phyloP scores from a whole-genome alignment of 768 basidiomycete genomes.

The Panaeolus papilionaceus region DNA sequence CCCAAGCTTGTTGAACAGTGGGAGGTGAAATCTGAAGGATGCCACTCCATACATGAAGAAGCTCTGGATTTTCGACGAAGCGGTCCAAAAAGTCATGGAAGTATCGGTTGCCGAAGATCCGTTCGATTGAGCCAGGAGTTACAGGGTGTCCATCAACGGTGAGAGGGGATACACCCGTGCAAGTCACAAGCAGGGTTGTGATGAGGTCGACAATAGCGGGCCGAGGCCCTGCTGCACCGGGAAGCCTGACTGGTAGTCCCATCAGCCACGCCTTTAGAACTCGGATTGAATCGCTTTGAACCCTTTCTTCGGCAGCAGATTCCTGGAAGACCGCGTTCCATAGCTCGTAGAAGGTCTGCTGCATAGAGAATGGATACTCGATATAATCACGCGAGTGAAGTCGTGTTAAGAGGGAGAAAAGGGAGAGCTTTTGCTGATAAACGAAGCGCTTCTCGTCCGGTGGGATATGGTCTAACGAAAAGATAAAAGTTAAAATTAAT shows the following conservation, averaged over 20 bases:
- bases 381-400: neutral
- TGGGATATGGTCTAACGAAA: neutral
- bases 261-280: neutral
- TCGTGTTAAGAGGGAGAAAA: neutral
- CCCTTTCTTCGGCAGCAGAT: slow-evolving; percentile 6
- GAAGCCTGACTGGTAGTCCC: neutral
- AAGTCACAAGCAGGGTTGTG: neutral
- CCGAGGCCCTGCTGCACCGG: neutral
- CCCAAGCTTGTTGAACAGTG: neutral
- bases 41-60: neutral
- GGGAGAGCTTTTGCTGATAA: slow-evolving; percentile 7
- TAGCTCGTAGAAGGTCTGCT: neutral
- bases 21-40: neutral
- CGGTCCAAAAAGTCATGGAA: slow-evolving; percentile 2
- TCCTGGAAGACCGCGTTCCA: slow-evolving; percentile 2
- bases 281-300: neutral
- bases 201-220: slow-evolving; percentile 1
- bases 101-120: neutral
- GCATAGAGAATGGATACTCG: neutral
- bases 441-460: slow-evolving; percentile 4
- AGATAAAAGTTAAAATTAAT: neutral
- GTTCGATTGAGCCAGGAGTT: neutral
- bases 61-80: neutral
- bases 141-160: slow-evolving; percentile 1
- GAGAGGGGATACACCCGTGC: neutral